Percentiles rank a stretch among this genome's conserved stretches.
phyloP scores from a whole-genome alignment of 305 asterid genomes.

The Solanum aculeatissimum region DNA sequence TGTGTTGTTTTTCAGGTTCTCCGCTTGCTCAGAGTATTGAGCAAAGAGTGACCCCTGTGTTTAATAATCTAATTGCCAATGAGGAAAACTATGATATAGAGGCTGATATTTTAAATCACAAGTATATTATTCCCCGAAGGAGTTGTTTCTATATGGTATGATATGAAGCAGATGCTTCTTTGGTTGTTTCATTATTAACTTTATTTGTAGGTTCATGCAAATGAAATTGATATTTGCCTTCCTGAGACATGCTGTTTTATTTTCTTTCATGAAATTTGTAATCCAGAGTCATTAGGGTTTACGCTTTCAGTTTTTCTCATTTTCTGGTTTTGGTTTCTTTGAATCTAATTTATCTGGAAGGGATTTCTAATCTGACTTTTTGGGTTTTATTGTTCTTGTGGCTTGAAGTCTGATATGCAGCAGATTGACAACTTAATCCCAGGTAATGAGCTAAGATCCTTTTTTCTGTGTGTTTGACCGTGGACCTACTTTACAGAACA shows the following conservation, averaged over 20 bases:
- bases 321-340: not conserved
- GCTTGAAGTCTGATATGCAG: slow-evolving; percentile 63
- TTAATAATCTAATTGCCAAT: slow-evolving; percentile 48
- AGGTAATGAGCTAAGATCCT: slow-evolving; percentile 25
- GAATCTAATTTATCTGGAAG: slow-evolving; percentile 2
- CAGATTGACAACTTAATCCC: slow-evolving; percentile 59
- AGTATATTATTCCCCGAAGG: slow-evolving; percentile 51
- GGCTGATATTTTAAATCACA: slow-evolving; percentile 50
- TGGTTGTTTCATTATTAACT: not conserved
- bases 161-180: not conserved
- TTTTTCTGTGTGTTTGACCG: not conserved
- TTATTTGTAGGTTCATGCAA: not conserved
- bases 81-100: slow-evolving; percentile 35
- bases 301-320: not conserved
- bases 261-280: not conserved
- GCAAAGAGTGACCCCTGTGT: slow-evolving; percentile 29
- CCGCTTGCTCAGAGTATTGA: slow-evolving; percentile 4
- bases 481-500: not conserved
- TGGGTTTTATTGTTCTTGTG: slow-evolving; percentile 12
- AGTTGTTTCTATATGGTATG: slow-evolving; percentile 78
- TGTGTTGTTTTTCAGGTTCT: slow-evolving; percentile 24
- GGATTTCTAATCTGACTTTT: not conserved
- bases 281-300: not conserved
- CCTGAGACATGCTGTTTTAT: not conserved
- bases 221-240: not conserved